Evolutionary conservation across 2,329 filamentous ascomycete species (phyloP), one percentile per base, ranked within the genome.

Genomic region (Fusarium domesticum): DNA sequence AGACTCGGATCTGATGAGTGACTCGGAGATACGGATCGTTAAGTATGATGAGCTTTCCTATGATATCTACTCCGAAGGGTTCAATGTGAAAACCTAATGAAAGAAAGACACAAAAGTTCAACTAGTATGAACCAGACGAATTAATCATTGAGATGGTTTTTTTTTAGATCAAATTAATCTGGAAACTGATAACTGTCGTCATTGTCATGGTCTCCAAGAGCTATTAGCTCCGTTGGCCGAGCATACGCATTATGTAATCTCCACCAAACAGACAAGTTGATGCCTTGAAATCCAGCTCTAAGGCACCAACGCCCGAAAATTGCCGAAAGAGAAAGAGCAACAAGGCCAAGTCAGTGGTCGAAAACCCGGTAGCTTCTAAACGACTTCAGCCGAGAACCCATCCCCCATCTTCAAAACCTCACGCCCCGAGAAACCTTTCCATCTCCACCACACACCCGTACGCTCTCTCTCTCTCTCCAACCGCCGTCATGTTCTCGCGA

Each of bases 401-500:
- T n/a, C n/a, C n/a, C n/a, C n/a, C n/a, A n/a, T n/a, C n/a, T n/a
- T n/a, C n/a, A n/a, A n/a, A n/a, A n/a, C n/a, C n/a, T n/a, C n/a
- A n/a, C n/a, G n/a, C n/a, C n/a, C n/a, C n/a, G n/a, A n/a, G 56
- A 32, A 39, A 43, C 53, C 45, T 54, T 44, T 30, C 20, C 43
- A 45, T 48, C 48, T 30, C 39, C 45, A 39, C 48, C 49, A 57
- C 43, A 45, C 41, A 50, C 48, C 38, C 35, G 23, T 28, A 28
- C 7, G 14, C 23, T 11, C 47, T 43, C 33, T 32, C 42, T 37
- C 30, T 35, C 35, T 34, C 38, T 7, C 42, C 39, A 42, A 32
- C 43, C 46, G 42, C 59, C 62, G 58, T 57, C 67, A 82, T 82
- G 78, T 70, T 81, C 66, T 80, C 78, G 66, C 77, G 78, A 76